A percentile compares a stretch with the other conserved stretches of the same genome.
Conservation (phyloP, 495 filamentous ascomycete species). For the Podospora fimiseda region DNA sequence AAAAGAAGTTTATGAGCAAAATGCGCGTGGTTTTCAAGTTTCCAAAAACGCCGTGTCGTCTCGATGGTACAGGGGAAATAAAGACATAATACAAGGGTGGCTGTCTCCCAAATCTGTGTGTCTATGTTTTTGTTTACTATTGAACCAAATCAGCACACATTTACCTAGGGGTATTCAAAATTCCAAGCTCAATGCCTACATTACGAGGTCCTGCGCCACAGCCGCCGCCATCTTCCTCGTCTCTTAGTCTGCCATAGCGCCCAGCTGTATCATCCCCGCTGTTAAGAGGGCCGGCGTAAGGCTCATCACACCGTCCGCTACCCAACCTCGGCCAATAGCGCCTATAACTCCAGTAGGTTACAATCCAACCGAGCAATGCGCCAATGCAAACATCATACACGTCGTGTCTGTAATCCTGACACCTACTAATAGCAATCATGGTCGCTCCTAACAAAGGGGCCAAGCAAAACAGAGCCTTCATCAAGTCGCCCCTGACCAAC, state of each 20-base stretch:
- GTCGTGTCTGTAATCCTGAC: slow-evolving; percentile 93
- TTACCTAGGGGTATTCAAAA: slow-evolving; percentile 7
- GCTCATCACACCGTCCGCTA: slow-evolving; percentile 43
- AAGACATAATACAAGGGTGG: too few species aligned
- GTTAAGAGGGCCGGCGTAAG: slow-evolving; percentile 35
- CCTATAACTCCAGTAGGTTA: slow-evolving; percentile 80
- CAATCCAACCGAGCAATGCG: slow-evolving; percentile 60
- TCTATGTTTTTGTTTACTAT: not conserved
- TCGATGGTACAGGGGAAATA: too few species aligned
- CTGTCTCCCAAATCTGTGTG: too few species aligned
- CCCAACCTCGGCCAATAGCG: slow-evolving; percentile 51
- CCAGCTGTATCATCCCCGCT: not conserved
- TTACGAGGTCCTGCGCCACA: slow-evolving; percentile 9
- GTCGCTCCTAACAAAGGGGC: slow-evolving; percentile 71
- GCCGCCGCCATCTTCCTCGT: slow-evolving; percentile 25
- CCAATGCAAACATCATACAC: slow-evolving; percentile 85
- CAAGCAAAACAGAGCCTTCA: slow-evolving; percentile 56
- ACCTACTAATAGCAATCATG: slow-evolving; percentile 83
- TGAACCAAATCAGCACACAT: slow-evolving; percentile 17
- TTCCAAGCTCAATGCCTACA: slow-evolving; percentile 26
- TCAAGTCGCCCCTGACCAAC: slow-evolving; percentile 49
- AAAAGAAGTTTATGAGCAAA: too few species aligned
- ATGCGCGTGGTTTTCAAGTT: too few species aligned
- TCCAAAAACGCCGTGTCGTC: too few species aligned
- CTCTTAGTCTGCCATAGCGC: slow-evolving; percentile 27